These are phyloP conservation scores for Populus hybrid DNA, from an alignment of 441 rosid species.

Conservation along the genomic window DNA sequence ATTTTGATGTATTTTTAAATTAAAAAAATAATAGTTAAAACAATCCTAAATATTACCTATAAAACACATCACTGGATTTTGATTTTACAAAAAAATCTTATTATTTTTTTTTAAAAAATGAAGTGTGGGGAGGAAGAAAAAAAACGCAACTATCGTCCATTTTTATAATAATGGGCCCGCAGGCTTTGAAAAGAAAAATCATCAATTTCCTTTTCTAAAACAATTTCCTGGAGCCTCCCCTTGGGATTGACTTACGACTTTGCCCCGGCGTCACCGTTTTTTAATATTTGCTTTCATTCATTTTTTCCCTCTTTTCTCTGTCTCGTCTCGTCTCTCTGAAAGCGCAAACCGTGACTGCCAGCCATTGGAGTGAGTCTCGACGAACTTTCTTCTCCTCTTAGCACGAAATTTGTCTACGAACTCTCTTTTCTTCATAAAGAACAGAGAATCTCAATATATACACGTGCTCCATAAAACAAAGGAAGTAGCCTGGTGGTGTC, in stretches of 20 bases:
- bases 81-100: too few relatives aligned
- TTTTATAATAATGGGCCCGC: background rate
- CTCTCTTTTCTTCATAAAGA: too few relatives aligned
- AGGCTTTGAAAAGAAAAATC: background rate
- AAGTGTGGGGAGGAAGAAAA: background rate
- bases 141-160: background rate
- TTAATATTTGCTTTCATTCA: too few relatives aligned
- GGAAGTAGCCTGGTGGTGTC: background rate
- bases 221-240: background rate
- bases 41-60: too few relatives aligned
- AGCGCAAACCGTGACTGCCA: constrained; percentile 1
- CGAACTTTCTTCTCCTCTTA: constrained; percentile 17
- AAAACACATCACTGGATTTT: too few relatives aligned
- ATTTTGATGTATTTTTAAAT: too few relatives aligned
- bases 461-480: background rate
- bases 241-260: background rate
- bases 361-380: constrained; percentile 9
- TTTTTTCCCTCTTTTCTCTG: background rate
- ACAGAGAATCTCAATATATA: background rate
- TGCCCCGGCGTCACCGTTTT: background rate
- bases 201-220: background rate
- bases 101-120: too few relatives aligned
- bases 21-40: too few relatives aligned
- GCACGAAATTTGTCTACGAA: constrained; percentile 4
- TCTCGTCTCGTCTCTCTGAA: background rate